Base-by-base conservation (phyloP, 768 basidiomycete species). In the Naematelia aurantialba region DNA sequence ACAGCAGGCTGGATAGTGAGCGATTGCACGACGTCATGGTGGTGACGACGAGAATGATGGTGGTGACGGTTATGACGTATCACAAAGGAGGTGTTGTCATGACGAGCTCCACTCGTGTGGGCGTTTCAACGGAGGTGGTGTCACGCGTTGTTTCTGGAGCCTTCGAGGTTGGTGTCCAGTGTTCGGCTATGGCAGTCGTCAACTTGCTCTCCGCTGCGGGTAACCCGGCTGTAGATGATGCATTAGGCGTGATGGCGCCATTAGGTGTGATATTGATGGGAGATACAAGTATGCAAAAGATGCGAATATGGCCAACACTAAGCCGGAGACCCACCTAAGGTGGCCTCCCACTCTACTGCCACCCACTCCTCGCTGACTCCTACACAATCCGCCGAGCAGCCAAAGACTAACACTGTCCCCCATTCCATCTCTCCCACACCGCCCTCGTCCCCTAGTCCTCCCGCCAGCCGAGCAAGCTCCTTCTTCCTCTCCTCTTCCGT, bases 391-490 rank as follows among this genome's bases (percentile, higher is more conserved):
- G 81, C 82, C 68, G 83, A 82, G 70, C 94, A 97, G 0, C 88
- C 88, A 78, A 92, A 94, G 10, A 98, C 81, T 79, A 94, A 80
- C 57, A 87, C 85, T 1, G 89, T 93, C 0, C 94, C 94, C 91
- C 92, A 98, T 59, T 93, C 91, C 89, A 98, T 92, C 0, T 87
- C 87, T 44, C 79, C 78, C 12, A 56, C 49, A 52, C 81, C 80
- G 13, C 80, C 83, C 11, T 77, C 79, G 10, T 77, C 79, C n/a
- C 58, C 65, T 3, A 3, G 55, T 21, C 21, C 59, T 3, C 52
- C 54, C 67, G 84, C 83, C 17, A 75, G 29, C 39, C 79, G 75
- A 68, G 85, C 82, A 8, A 91, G 79, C 48, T 82, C 83, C 64
- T 82, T 82, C 62, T 83, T 81, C 67, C 89, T 80, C 74, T 89